Percentiles rank a stretch among this genome's conserved stretches.
These are phyloP conservation scores for Colletotrichum tropicale DNA, from an alignment of 2,329 filamentous ascomycete species.

Conservation along the genomic window DNA sequence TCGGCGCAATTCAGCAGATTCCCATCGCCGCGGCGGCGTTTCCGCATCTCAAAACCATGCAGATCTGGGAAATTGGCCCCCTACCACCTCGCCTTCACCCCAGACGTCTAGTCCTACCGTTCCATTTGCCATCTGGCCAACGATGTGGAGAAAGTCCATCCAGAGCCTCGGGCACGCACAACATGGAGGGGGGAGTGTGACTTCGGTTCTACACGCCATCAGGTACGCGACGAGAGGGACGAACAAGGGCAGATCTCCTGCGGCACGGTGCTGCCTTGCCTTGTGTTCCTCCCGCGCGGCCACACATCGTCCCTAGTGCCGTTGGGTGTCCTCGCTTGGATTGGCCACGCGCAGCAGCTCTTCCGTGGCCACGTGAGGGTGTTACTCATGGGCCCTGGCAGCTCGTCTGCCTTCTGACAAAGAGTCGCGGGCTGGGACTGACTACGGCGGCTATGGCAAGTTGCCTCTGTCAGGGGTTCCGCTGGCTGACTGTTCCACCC, in stretches of 20 bases:
- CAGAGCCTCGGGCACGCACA: not conserved
- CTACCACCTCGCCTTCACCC: not conserved
- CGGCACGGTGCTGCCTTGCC: not conserved
- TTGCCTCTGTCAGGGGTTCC: not conserved
- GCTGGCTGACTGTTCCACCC: not conserved
- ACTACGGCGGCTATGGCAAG: not conserved
- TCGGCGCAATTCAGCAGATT: not conserved
- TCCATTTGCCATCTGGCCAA: not conserved
- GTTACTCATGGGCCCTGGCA: not conserved
- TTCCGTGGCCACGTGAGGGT: not conserved
- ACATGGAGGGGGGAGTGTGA: constrained; percentile 11
- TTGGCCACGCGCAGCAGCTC: not conserved
- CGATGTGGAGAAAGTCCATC: not conserved
- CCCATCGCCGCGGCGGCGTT: not conserved
- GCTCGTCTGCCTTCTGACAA: not conserved
- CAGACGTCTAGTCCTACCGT: not conserved
- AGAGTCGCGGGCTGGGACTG: not conserved
- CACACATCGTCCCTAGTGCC: not conserved
- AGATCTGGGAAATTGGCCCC: not conserved
- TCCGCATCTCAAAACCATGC: not conserved
- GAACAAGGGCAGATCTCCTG: not conserved
- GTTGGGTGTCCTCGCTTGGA: not conserved
- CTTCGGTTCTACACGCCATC: not conserved
- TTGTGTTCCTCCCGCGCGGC: not conserved
- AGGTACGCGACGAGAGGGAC: not conserved